Evolutionary conservation across 768 basidiomycete species (phyloP), one percentile per base, ranked within the genome.

Genomic region (Agaricus blazei): DNA sequence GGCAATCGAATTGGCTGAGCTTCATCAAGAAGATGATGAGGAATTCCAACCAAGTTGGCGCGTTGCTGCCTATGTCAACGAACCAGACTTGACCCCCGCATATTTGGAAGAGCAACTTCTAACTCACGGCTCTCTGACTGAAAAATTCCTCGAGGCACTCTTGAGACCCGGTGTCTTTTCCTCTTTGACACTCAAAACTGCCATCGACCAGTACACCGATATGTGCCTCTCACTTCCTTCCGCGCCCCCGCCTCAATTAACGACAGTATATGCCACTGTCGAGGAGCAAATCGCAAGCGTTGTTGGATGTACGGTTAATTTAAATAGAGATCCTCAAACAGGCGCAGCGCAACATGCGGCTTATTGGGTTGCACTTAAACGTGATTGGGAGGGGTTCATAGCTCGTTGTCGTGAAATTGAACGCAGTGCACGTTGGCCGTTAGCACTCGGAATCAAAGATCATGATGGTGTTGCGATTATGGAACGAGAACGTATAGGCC

Each of bases 341-440:
- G 93, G 93, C 14, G 87, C 86, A 37, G 76, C 83, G 45, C 84
- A 88, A 59, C 78, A 92, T 64, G 82, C 83, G 44, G 85, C 84
- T 43, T 93, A 92, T 65, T 88, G 90, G 84, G 87, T 82, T 61
- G 84, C 87, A 0, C 69, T 97, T 62, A 94, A 91, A 67, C 75
- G 90, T 45, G 94, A 98, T 62, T 98, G 96, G 95, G 90, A 98
- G 64, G 93, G 95, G 3, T 95, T 98, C 63, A 84, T 95, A 58
- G 88, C 94, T 7, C 81, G 91, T 54, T 94, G 92, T 64, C 82
- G 89, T 51, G 92, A 93, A 60, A 76, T 94, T n/a, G 95, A 97
- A 70, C 85, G 90, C 42, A 84, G 83, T 58, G 88, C 87, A 34
- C 81, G 90, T 43, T 87, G 88, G 83, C 92, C 92, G 1, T 78